Evolutionary conservation across 1,139 yeast genomes (phyloP).

Genomic region (Kodamaea ohmeri): DNA sequence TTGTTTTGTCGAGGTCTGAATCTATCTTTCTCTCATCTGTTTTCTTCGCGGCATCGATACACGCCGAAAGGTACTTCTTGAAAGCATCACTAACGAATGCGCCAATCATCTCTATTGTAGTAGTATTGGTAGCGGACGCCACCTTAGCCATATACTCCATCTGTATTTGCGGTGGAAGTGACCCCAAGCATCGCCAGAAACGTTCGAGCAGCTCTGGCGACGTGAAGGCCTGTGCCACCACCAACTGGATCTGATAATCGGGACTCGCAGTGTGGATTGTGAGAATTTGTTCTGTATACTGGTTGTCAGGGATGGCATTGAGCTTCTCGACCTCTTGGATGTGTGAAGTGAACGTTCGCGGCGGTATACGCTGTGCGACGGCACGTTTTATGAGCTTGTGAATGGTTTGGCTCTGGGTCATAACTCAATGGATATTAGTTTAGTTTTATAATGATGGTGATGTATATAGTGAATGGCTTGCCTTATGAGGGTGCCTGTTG

Average conservation of each 20-base stretch:
- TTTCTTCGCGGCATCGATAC: too few relatives aligned
- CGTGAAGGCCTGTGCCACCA: conserved; percentile 14
- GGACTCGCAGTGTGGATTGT: conserved; percentile 14
- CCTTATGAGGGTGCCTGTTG: too few relatives aligned
- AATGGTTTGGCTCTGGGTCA: conserved; percentile 6
- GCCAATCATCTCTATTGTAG: too few relatives aligned
- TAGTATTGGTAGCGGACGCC: too few relatives aligned
- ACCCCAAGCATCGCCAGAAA: conserved; percentile 18
- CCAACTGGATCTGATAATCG: conserved; percentile 13
- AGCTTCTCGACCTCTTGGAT: conserved; percentile 17
- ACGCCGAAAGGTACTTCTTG: too few relatives aligned
- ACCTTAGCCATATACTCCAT: not conserved
- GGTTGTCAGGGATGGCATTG: conserved; percentile 16
- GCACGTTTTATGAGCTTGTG: conserved; percentile 18
- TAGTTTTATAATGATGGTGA: too few relatives aligned
- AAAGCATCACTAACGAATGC: too few relatives aligned
- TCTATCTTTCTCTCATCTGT: too few relatives aligned
- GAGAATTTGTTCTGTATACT: conserved; percentile 14
- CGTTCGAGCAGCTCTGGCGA: conserved; percentile 14
- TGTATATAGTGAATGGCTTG: too few relatives aligned
- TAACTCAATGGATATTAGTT: not conserved
- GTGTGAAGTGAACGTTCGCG: conserved; percentile 17
- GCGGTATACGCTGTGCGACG: conserved; percentile 15
- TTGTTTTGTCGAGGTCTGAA: too few relatives aligned
- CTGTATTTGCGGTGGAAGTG: conserved; percentile 9